Base-by-base conservation (phyloP, 148 eudicot genomes). In the Nepenthes gracilis region DNA sequence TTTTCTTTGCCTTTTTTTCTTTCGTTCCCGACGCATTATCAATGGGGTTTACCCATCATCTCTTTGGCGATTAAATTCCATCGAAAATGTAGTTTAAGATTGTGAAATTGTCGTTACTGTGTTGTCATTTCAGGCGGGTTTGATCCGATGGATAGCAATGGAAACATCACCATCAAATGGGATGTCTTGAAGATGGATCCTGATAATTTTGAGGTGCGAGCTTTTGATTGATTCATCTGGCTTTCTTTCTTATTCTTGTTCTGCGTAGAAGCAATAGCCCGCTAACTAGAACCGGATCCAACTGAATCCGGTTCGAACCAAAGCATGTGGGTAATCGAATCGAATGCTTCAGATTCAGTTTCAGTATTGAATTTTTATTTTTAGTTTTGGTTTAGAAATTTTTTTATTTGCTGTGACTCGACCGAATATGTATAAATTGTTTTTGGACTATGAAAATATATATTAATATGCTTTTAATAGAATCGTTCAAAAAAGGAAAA, bases 131-230 rank as follows among this genome's bases (percentile, higher is more conserved):
- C 74, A 90, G 97, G 82, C 77, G 94, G 84, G 54, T 90, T 67
- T 62, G 97, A 90, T 78, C 80, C 85, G 5, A 67, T 90, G 77
- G 97, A 90, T 72, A 70, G 76, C 2, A 78, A 74, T 38, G 97
- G 88, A n/a, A 90, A 90, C 63, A 70, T 90, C 64, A 86, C 86
- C 1, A 80, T 90, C 65, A 83, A 76, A 78, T 90, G 97, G 97
- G 97, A 90, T 77, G 62, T 84, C 55, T 55, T 81, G 64, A 70
- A 67, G 54, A 67, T 61, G 15, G 70, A 71, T 43, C 61, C 68
- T 1, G 65, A 35, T 9, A 54, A 64, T 5, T 82, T 80, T 55
- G 74, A 70, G 57, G 95, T 84, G 71, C 65, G 83, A 23, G 2
- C 2, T 33, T 15, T 8, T 61, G 23, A 34, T 9, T 34, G 6